Conservation (phyloP, 768 basidiomycete genomes). For the Pleurotus tuber-regium region DNA sequence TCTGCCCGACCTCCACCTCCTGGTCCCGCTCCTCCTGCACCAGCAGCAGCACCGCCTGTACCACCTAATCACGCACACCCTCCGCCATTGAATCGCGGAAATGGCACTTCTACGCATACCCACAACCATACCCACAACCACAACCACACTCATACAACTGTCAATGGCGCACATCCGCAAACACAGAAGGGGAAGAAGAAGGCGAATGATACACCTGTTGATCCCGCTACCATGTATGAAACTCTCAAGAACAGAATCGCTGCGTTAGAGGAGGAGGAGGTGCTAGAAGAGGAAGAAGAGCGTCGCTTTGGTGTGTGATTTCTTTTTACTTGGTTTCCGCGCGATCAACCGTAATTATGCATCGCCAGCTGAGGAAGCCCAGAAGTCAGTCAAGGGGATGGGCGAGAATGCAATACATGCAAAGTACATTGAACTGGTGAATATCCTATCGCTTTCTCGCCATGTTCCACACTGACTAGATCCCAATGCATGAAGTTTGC, state of each 20-base stretch:
- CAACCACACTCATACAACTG: constrained; percentile 29
- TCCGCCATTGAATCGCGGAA: constrained; percentile 25
- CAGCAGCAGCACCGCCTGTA: constrained; percentile 53
- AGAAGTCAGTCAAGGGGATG: constrained; percentile 80
- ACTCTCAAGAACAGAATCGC: constrained; percentile 87
- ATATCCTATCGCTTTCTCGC: constrained; percentile 22
- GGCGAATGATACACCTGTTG: constrained; percentile 68
- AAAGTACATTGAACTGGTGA: constrained; percentile 87
- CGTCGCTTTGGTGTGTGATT: constrained; percentile 61
- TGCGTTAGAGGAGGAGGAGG: constrained; percentile 85
- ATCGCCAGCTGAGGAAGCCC: constrained; percentile 77
- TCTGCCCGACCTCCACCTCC: constrained; percentile 12
- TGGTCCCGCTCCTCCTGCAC: constrained; percentile 51
- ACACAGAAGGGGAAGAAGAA: constrained; percentile 61
- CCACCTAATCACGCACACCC: constrained; percentile 43
- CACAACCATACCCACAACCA: constrained; percentile 20
- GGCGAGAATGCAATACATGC: constrained; percentile 80
- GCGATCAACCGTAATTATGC: constrained; percentile 14
- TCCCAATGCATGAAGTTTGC: constrained; percentile 58
- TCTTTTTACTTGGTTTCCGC: no score
- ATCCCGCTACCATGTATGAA: constrained; percentile 87
- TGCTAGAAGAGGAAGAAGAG: constrained; percentile 86
- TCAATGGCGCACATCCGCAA: constrained; percentile 40
- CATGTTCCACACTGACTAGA: constrained; percentile 3
- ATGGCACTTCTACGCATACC: constrained; percentile 18